Percentiles rank a stretch among this genome's conserved stretches.
These are phyloP conservation scores for Populus alba DNA, from an alignment of 345 rosid genomes.

Conservation along the genomic window DNA sequence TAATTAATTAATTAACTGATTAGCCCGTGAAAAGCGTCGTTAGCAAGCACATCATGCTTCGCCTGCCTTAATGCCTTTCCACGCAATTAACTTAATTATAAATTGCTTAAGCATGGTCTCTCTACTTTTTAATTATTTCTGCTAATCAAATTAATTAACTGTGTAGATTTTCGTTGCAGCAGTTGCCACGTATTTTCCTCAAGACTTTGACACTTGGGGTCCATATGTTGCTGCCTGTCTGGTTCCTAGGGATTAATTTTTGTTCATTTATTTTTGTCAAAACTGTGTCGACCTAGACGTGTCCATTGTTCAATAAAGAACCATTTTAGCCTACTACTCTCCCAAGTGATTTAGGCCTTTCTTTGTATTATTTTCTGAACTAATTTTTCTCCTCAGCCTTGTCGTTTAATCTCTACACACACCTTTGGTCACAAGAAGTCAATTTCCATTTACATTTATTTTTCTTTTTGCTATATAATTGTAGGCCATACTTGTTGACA, in stretches of 20 bases:
- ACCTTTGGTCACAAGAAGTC: slow-evolving; percentile 16
- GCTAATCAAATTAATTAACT: background rate
- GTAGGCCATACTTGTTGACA: background rate
- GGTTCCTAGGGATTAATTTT: background rate
- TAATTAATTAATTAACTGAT: background rate
- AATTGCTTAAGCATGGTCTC: background rate
- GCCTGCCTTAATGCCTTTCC: background rate
- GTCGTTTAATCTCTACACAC: background rate
- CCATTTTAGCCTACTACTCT: background rate
- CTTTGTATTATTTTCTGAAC: background rate
- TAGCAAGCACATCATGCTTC: background rate
- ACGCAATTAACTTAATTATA: background rate
- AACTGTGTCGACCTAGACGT: background rate
- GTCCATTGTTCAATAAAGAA: background rate
- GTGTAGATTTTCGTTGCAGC: background rate
- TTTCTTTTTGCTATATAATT: background rate
- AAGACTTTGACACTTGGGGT: slow-evolving; percentile 3
- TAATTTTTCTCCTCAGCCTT: background rate
- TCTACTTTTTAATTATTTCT: background rate
- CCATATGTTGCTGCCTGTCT: background rate
- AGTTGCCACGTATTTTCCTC: slow-evolving; percentile 20
- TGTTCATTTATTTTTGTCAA: background rate
- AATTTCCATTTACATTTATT: background rate
- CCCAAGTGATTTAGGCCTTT: slow-evolving; percentile 14
- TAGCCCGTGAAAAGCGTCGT: background rate